Evolutionary conservation across 2,329 filamentous ascomycete genomes (phyloP).

Genomic region (Aspergillus pseudoviridinutans): DNA sequence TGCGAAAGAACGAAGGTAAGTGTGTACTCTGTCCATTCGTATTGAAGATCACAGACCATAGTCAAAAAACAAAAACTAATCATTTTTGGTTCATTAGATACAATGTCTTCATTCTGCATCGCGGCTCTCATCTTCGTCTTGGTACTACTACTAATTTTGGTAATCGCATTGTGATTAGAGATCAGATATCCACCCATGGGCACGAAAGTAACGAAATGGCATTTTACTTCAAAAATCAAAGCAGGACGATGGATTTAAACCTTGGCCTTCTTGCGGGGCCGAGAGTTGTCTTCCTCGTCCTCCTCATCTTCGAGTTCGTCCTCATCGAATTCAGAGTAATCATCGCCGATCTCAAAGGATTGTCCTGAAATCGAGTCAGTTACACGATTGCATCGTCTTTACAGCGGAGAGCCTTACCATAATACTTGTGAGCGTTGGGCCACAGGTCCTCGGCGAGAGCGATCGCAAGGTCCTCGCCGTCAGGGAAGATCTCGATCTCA

Average conservation of each 20-base stretch:
- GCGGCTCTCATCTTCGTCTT: slow-evolving; percentile 81
- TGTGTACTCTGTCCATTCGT: slow-evolving; percentile 22
- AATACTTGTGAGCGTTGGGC: slow-evolving; percentile 85
- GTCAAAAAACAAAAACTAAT: slow-evolving; percentile 17
- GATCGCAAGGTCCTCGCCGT: slow-evolving; percentile 77
- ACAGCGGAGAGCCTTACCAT: slow-evolving; percentile 58
- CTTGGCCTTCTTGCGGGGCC: slow-evolving; percentile 43
- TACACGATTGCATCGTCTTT: background rate
- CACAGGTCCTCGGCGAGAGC: slow-evolving; percentile 82
- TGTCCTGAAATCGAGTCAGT: slow-evolving; percentile 55
- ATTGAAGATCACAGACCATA: background rate
- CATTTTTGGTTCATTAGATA: slow-evolving; percentile 45
- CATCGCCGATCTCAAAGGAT: slow-evolving; percentile 65
- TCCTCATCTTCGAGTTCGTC: slow-evolving; percentile 52
- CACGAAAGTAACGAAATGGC: slow-evolving; percentile 3
- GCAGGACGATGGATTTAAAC: slow-evolving; percentile 22
- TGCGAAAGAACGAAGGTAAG: slow-evolving; percentile 84
- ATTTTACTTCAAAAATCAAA: slow-evolving; percentile 4
- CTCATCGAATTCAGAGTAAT: slow-evolving; percentile 63
- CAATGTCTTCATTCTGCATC: slow-evolving; percentile 84
- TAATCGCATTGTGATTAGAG: slow-evolving; percentile 58
- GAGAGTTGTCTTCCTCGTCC: slow-evolving; percentile 41
- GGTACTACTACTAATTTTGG: slow-evolving; percentile 77
- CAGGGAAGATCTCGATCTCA: slow-evolving; percentile 80
- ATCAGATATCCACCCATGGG: slow-evolving; percentile 13